Percentiles rank a stretch among this genome's conserved stretches.
phyloP scores from a whole-genome alignment of 257 asterid species.

The Solanum virginianum region DNA sequence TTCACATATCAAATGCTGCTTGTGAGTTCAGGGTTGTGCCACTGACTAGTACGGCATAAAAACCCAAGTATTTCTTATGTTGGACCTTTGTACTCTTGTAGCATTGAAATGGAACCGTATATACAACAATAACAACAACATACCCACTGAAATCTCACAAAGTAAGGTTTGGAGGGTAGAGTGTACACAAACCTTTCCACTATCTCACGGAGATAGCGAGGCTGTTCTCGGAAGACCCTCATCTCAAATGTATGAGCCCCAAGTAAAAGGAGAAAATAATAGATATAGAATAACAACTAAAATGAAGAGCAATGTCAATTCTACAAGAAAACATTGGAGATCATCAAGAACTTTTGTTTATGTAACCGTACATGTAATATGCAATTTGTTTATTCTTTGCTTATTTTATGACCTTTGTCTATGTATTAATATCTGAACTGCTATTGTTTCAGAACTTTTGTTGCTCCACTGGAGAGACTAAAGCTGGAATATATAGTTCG shows the following conservation, averaged over 20 bases:
- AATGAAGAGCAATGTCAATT: no score
- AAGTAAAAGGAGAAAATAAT: no score
- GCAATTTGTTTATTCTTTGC: neutral
- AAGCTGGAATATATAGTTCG: constrained; percentile 95
- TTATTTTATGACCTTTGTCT: neutral
- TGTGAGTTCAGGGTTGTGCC: neutral
- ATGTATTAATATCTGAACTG: neutral
- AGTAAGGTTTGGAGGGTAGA: no score
- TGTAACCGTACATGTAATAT: neutral
- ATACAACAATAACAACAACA: no score
- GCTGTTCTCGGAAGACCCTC: no score
- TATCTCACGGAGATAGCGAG: no score
- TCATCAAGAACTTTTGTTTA: no score
- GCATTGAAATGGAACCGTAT: neutral
- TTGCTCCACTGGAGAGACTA: constrained; percentile 93
- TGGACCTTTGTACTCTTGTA: neutral
- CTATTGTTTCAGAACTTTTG: constrained; percentile 63
- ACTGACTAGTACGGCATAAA: neutral
- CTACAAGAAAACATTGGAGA: no score
- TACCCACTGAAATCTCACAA: no score
- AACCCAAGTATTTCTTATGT: neutral
- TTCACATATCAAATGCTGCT: neutral
- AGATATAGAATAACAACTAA: no score
- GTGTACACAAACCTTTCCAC: no score
- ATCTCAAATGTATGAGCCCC: no score